A percentile compares a stretch with the other conserved stretches of the same genome.
Conservation (phyloP, 176 grass and related monocot genomes). For the Carex myosuroides region DNA sequence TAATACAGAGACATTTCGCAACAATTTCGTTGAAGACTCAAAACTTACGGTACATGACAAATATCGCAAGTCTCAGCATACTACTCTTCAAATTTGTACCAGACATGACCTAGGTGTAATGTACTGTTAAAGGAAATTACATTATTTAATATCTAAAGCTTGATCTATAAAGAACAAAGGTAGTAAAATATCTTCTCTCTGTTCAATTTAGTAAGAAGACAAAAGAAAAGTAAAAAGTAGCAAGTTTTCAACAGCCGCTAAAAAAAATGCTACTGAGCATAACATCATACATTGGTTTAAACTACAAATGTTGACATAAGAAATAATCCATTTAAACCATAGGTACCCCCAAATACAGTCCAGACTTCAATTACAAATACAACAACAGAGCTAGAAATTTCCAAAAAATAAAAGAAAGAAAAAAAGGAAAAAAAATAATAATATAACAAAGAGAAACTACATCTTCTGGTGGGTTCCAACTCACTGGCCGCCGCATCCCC, state of each 20-base stretch:
- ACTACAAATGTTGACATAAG: constrained; percentile 17
- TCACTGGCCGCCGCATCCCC: neutral
- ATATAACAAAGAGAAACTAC: constrained; percentile 27
- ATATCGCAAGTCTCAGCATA: neutral
- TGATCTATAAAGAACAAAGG: neutral
- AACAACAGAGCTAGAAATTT: constrained; percentile 23
- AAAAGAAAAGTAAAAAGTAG: neutral
- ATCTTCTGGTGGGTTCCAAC: constrained; percentile 14
- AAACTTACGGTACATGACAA: neutral
- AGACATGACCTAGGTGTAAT: neutral
- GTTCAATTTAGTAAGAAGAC: neutral
- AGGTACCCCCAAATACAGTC: constrained; percentile 11
- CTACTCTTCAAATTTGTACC: neutral
- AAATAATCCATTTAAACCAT: constrained; percentile 27
- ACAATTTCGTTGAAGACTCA: neutral
- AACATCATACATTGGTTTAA: constrained; percentile 11
- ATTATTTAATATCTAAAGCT: neutral
- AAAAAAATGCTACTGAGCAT: constrained; percentile 6
- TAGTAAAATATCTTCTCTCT: neutral
- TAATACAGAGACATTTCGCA: neutral
- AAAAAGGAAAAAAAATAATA: neutral
- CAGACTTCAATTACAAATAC: constrained; percentile 29
- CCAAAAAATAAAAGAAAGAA: neutral
- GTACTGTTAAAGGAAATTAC: neutral
- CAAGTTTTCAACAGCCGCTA: neutral